Evolutionary conservation across 2,329 filamentous ascomycete genomes (phyloP).

Genomic region (Calcarisporium arbuscula): DNA sequence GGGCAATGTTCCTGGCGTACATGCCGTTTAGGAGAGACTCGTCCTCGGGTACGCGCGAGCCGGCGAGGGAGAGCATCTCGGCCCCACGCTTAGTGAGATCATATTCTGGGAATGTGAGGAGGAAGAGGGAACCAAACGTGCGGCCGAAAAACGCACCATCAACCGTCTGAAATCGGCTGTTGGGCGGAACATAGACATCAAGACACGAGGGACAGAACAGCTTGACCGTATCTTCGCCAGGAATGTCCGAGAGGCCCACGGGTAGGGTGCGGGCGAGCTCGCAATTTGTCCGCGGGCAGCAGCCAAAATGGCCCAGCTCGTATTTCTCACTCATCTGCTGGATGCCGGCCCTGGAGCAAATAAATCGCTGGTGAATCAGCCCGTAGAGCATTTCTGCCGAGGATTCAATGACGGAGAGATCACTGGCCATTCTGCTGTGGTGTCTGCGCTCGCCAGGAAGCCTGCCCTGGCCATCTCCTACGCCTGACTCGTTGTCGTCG

Average conservation of each 20-base stretch:
- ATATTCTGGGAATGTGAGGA: slow-evolving; percentile 97
- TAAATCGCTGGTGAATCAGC: slow-evolving; percentile 96
- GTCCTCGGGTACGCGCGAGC: slow-evolving; percentile 29
- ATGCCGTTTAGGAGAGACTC: slow-evolving; percentile 74
- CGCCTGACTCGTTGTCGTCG: slow-evolving; percentile 60
- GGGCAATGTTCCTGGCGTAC: slow-evolving; percentile 78
- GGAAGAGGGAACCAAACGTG: slow-evolving; percentile 93
- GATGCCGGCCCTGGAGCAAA: slow-evolving; percentile 91
- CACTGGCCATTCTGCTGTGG: slow-evolving; percentile 78
- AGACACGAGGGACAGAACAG: slow-evolving; percentile 95
- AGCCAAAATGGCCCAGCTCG: slow-evolving; percentile 91
- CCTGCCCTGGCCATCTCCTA: slow-evolving; percentile 52
- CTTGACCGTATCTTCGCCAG: slow-evolving; percentile 95
- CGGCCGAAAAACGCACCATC: slow-evolving; percentile 98
- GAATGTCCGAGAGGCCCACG: slow-evolving; percentile 89
- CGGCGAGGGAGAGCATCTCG: slow-evolving; percentile 42
- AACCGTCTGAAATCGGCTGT: slow-evolving; percentile 94
- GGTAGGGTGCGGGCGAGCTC: slow-evolving; percentile 84
- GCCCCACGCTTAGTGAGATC: slow-evolving; percentile 70
- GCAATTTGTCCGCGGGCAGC: slow-evolving; percentile 91
- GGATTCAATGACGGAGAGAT: slow-evolving; percentile 91
- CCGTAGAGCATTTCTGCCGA: slow-evolving; percentile 98
- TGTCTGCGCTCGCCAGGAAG: slow-evolving; percentile 64
- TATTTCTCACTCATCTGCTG: slow-evolving; percentile 99
- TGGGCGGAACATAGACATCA: slow-evolving; percentile 95